phyloP scores from a whole-genome alignment of 225 moss, liverwort and hornwort genomes.

The Climacium dendroides region DNA sequence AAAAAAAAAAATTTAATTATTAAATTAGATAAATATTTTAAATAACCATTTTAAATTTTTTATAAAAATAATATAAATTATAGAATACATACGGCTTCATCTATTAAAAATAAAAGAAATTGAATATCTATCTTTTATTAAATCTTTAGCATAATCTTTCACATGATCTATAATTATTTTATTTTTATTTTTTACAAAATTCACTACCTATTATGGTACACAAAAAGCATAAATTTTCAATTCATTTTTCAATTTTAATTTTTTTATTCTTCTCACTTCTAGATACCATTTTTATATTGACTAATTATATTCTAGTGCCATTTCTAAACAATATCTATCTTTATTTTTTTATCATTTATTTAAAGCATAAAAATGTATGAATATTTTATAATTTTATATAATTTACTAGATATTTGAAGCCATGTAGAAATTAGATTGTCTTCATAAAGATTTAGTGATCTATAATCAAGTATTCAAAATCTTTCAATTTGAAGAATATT shows the following conservation, averaged over 20 bases:
- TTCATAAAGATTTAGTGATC: too few relatives aligned
- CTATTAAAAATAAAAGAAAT: background rate
- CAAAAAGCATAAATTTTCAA: background rate
- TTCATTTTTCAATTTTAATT: too few relatives aligned
- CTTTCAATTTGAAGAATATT: background rate
- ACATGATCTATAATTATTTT: accelerated
- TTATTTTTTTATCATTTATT: background rate
- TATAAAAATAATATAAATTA: background rate
- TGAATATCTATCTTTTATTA: too few relatives aligned
- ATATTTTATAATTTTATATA: background rate
- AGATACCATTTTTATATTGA: accelerated
- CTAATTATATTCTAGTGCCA: accelerated
- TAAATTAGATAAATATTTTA: background rate
- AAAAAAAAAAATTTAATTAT: background rate
- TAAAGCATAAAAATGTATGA: background rate
- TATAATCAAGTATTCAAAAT: background rate
- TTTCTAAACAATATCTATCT: background rate
- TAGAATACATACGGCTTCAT: too few relatives aligned
- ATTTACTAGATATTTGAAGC: background rate
- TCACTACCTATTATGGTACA: accelerated
- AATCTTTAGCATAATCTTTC: background rate
- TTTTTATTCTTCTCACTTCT: background rate
- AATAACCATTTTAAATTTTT: background rate
- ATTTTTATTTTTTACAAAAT: background rate
- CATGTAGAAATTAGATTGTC: background rate